Percentiles rank a stretch among this genome's conserved stretches.
phyloP scores from a whole-genome alignment of 2,329 filamentous ascomycete species.

The Fusarium goolgardi region DNA sequence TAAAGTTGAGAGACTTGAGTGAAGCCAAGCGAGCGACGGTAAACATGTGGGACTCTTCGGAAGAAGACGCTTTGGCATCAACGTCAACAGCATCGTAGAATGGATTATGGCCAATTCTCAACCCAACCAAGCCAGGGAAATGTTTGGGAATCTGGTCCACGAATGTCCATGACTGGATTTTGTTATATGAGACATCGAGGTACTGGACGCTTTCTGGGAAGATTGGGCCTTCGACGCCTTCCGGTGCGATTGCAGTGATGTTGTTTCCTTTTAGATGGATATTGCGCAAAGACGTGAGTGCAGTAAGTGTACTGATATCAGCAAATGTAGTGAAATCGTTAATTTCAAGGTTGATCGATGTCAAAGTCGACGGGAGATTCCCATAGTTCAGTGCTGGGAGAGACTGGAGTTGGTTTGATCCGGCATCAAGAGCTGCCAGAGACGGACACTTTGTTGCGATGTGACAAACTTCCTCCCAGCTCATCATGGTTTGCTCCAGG shows the following conservation, averaged over 20 bases:
- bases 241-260: conserved; percentile 62
- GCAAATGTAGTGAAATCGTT: conserved; percentile 73
- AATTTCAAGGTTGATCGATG: conserved; percentile 75
- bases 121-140: conserved; percentile 78
- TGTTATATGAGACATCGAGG: conserved; percentile 80
- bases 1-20: conserved; percentile 79
- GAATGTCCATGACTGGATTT: conserved; percentile 76
- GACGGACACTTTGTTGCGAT: conserved; percentile 65
- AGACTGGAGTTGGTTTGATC: conserved; percentile 67
- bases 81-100: conserved; percentile 70
- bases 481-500: conserved; percentile 74
- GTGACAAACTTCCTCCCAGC: conserved; percentile 71
- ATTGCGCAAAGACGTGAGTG: conserved; percentile 64
- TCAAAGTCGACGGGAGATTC: conserved; percentile 63
- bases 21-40: conserved; percentile 78
- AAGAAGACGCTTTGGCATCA: conserved; percentile 60
- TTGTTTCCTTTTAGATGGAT: conserved; percentile 82
- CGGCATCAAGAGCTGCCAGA: conserved; percentile 63
- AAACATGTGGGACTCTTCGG: conserved; percentile 90
- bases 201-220: conserved; percentile 69
- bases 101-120: conserved; percentile 89
- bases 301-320: conserved; percentile 66
- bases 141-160: conserved; percentile 73
- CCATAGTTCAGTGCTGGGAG: conserved; percentile 59
- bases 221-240: conserved; percentile 51